A percentile compares a stretch with the other conserved stretches of the same genome.
These are phyloP conservation scores for Anisodus tanguticus DNA, from an alignment of 257 asterid species.

Conservation along the genomic window DNA sequence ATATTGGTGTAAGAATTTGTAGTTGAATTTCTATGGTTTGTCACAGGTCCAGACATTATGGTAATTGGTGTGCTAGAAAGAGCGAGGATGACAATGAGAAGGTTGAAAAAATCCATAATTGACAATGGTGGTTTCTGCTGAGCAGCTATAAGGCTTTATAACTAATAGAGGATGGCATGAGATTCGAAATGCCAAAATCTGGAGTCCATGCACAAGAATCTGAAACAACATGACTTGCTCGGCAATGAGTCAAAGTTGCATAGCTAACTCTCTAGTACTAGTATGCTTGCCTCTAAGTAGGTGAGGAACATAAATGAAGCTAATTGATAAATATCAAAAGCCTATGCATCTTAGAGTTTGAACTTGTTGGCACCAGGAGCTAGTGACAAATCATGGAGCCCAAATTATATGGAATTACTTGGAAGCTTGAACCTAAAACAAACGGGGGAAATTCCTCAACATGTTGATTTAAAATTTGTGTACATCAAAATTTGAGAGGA, in stretches of 20 bases:
- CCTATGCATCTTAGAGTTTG: slow-evolving; percentile 15
- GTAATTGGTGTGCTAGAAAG: slow-evolving; percentile 17
- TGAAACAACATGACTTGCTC: slow-evolving; percentile 20
- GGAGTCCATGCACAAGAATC: slow-evolving; percentile 24
- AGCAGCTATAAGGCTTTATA: background rate
- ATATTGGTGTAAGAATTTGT: background rate
- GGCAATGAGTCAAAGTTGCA: slow-evolving; percentile 13
- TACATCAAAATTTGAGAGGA: too few species aligned
- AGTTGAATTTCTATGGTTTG: background rate
- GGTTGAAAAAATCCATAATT: slow-evolving; percentile 25
- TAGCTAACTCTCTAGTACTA: background rate
- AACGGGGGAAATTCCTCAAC: background rate
- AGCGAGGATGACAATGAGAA: slow-evolving; percentile 1
- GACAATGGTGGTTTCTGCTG: background rate
- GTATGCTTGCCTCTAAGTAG: background rate
- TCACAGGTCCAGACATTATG: background rate
- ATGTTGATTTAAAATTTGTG: too few species aligned
- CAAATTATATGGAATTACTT: background rate
- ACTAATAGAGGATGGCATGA: background rate
- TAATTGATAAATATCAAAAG: slow-evolving; percentile 21
- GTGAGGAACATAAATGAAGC: slow-evolving; percentile 6
- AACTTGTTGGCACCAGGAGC: background rate
- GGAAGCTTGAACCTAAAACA: background rate
- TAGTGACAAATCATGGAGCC: background rate
- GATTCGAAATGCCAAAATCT: slow-evolving; percentile 26